These are phyloP conservation scores for Phytopythium delawarense DNA, from an alignment of 352 stramenopile genomes.

Conservation along the genomic window DNA sequence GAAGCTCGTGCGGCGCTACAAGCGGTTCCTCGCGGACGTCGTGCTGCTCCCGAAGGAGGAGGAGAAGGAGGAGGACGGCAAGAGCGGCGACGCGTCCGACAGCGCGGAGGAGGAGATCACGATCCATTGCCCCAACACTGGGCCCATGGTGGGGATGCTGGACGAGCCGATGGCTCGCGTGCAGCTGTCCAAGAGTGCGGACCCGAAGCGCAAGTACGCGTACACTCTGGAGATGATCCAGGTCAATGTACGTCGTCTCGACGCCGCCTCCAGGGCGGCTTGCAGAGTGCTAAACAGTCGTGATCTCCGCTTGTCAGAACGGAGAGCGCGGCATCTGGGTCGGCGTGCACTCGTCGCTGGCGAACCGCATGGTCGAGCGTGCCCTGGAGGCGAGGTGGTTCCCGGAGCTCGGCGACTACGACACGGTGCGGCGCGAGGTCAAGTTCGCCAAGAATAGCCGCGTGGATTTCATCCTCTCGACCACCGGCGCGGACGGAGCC, in stretches of 20 bases:
- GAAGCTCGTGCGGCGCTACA: conserved; percentile 68
- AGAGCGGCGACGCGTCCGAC: conserved; percentile 5
- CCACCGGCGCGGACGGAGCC: conserved; percentile 20
- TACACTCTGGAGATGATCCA: conserved; percentile 86
- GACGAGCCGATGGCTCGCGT: conserved; percentile 59
- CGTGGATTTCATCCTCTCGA: conserved; percentile 78
- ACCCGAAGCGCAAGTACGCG: conserved; percentile 77
- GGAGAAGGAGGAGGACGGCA: conserved; percentile 7
- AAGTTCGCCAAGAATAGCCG: conserved; percentile 79
- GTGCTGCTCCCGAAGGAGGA: conserved; percentile 32
- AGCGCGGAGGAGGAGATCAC: conserved; percentile 33
- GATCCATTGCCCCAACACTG: conserved; percentile 83
- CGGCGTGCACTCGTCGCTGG: conserved; percentile 68
- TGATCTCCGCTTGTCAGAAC: conserved; percentile 37
- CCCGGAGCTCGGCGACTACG: conserved; percentile 49
- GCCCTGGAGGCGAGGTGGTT: conserved; percentile 63
- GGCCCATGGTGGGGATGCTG: conserved; percentile 76
- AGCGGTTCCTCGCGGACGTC: conserved; percentile 79
- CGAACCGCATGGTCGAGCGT: conserved; percentile 78
- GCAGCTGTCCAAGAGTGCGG: conserved; percentile 71
- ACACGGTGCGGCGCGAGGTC: conserved; percentile 62
- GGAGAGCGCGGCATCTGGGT: conserved; percentile 65
- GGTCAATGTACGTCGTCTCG: conserved; percentile 49
- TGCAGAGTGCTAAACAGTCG: not conserved
- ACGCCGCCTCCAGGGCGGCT: not conserved